These are phyloP conservation scores for Urtica urens DNA, from an alignment of 306 rosid genomes.

Conservation along the genomic window DNA sequence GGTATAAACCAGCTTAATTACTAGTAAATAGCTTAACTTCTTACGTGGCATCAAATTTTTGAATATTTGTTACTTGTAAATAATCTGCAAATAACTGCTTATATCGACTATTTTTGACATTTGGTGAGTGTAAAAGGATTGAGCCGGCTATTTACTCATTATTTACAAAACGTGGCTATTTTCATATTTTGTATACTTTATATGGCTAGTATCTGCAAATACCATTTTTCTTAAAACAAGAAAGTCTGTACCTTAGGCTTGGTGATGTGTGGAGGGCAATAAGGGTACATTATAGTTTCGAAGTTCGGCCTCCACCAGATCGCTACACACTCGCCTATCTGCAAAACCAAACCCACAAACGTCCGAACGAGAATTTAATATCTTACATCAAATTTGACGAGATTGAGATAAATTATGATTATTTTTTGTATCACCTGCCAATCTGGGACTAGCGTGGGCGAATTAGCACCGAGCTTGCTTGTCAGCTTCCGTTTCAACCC, in stretches of 20 bases:
- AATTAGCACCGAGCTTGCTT: constrained; percentile 94
- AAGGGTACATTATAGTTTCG: constrained; percentile 95
- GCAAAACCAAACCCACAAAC: constrained; percentile 17
- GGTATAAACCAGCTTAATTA: too few species aligned
- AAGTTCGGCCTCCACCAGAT: constrained; percentile 99
- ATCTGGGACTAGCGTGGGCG: constrained; percentile 67
- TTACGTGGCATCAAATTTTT: too few species aligned
- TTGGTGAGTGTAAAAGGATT: too few species aligned
- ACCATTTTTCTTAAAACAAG: too few species aligned
- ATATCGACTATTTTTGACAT: too few species aligned
- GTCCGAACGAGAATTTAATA: constrained; percentile 9
- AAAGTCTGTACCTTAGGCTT: constrained; percentile 67
- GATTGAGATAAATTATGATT: neutral
- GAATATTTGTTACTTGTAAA: too few species aligned
- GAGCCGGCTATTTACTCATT: too few species aligned
- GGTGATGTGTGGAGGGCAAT: constrained; percentile 97
- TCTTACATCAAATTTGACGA: neutral
- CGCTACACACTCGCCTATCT: constrained; percentile 98
- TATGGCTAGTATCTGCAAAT: too few species aligned
- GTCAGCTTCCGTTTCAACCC: constrained; percentile 93
- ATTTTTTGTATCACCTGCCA: constrained; percentile 54
- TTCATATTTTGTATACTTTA: too few species aligned
- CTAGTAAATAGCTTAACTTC: too few species aligned
- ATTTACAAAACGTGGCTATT: too few species aligned
- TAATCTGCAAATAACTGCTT: too few species aligned